These are phyloP conservation scores for Fusarium sp. DNA, from an alignment of 2,329 filamentous ascomycete genomes.

Conservation along the genomic window DNA sequence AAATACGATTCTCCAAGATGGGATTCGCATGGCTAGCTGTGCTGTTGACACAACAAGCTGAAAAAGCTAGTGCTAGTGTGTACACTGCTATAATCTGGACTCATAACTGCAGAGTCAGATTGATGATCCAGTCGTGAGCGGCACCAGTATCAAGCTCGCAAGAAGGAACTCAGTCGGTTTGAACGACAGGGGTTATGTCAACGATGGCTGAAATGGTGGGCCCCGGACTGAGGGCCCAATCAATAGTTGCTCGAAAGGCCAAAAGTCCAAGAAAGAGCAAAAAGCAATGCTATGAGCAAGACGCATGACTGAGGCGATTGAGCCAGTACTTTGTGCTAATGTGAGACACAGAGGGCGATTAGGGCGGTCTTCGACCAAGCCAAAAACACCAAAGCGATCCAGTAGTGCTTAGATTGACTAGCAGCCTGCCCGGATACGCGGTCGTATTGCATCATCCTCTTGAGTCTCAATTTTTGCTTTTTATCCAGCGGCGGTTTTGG, in stretches of 20 bases:
- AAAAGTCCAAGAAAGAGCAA: constrained; percentile 33
- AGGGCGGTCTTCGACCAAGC: constrained; percentile 32
- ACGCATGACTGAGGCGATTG: constrained; percentile 37
- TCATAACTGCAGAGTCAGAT: background rate
- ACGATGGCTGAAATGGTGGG: constrained; percentile 42
- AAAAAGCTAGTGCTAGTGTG: background rate
- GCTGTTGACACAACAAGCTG: constrained; percentile 6
- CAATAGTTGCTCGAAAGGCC: constrained; percentile 28
- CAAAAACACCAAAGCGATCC: constrained; percentile 34
- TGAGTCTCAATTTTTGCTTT: constrained; percentile 31
- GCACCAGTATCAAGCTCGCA: constrained; percentile 6
- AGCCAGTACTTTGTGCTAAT: constrained; percentile 24
- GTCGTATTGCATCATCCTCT: constrained; percentile 41
- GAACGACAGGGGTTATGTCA: constrained; percentile 30
- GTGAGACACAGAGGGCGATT: constrained; percentile 42
- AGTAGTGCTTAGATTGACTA: constrained; percentile 29
- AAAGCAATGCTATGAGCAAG: constrained; percentile 22
- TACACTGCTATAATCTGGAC: background rate
- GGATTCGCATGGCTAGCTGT: constrained; percentile 15
- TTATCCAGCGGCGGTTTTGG: constrained; percentile 21
- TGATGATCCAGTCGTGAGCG: constrained; percentile 5
- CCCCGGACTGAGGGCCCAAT: constrained; percentile 31
- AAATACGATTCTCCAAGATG: constrained; percentile 8
- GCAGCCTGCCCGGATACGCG: constrained; percentile 29
- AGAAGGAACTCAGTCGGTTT: constrained; percentile 16